Percentiles rank a stretch among this genome's conserved stretches.
Conservation (phyloP, 805 yeast species). For the Ogataea ramenticola region DNA sequence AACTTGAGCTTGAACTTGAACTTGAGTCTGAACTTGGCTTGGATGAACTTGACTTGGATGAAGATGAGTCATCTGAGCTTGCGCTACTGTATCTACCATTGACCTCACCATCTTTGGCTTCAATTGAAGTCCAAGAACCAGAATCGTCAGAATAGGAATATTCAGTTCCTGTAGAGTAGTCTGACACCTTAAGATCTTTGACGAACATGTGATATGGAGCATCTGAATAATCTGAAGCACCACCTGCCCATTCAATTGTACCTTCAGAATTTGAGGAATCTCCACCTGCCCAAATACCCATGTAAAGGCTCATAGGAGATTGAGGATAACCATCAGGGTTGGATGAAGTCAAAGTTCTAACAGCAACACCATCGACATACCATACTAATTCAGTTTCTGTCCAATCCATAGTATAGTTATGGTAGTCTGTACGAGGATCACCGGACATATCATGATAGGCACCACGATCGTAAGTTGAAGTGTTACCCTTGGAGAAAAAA, state of each 20-base stretch:
- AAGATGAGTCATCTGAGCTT: constrained; percentile 22
- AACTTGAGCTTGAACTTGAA: no score
- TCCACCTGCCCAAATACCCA: constrained; percentile 83
- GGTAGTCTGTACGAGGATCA: constrained; percentile 52
- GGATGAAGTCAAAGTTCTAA: constrained; percentile 53
- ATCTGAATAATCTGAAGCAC: constrained; percentile 52
- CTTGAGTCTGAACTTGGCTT: no score
- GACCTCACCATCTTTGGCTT: constrained; percentile 49
- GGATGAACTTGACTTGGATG: no score
- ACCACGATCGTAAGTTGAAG: constrained; percentile 76
- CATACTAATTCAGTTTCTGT: constrained; percentile 55
- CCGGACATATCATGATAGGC: constrained; percentile 50
- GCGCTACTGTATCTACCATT: constrained; percentile 50
- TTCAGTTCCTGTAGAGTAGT: constrained; percentile 58
- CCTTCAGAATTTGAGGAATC: constrained; percentile 58
- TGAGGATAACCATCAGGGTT: constrained; percentile 77
- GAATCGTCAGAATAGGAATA: constrained; percentile 48
- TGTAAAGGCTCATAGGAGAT: constrained; percentile 70
- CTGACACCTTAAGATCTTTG: constrained; percentile 52
- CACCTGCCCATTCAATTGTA: constrained; percentile 82
- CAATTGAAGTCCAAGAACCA: constrained; percentile 56
- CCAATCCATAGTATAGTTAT: constrained; percentile 86
- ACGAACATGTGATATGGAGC: constrained; percentile 69
- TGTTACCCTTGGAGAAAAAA: constrained; percentile 75
- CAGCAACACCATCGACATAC: constrained; percentile 62